Evolutionary conservation across 2,329 filamentous ascomycete genomes (phyloP), one percentile per base, ranked within the genome.

Genomic region (Chrysoporthe puriensis): DNA sequence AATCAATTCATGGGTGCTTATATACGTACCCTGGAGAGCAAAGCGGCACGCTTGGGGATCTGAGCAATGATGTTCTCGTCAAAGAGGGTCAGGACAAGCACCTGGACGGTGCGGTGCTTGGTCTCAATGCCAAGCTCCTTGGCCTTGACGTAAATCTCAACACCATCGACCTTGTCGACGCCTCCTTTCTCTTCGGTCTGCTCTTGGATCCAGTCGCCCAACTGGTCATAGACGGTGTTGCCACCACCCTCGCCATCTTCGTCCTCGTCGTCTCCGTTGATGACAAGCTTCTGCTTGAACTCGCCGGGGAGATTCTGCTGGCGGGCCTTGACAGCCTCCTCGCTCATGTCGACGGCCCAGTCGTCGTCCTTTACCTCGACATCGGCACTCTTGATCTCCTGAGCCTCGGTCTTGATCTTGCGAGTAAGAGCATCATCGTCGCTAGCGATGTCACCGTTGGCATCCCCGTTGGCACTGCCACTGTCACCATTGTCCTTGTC

Each of bases 301-400:
- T 98, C 96, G 73, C 90, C 90, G n/a, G 96, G 93, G 63, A 99
- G 91, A 72, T 94, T 90, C 80, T 95, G 92, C 78, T 94, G 93
- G 80, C 96, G 96, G 75, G 95, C 95, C 83, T 91, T 94, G 84
- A 98, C 91, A 72, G 96, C 96, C 79, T 94, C 94, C 79, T 94
- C 93, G 72, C 94, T 97, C 84, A 96, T 96, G 79, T 99, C 96
- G 69, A 98, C 93, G 70, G 94, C 92, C 96, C 96, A 99, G 73
- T 97, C 88, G 71, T 97, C 90, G 72, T 97, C 93, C 80, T 94
- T 92, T 75, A 82, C 80, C 65, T 88, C 85, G 36, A 84, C 82
- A 66, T 79, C 78, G 46, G 82, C 79, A 69, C 78, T 79, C 73
- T 84, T 79, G 52, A 80, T 78, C 62, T 81, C 82, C 72, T 83